Evolutionary conservation across 331 rosid genomes (phyloP).

Genomic region (Acacia concinna): DNA sequence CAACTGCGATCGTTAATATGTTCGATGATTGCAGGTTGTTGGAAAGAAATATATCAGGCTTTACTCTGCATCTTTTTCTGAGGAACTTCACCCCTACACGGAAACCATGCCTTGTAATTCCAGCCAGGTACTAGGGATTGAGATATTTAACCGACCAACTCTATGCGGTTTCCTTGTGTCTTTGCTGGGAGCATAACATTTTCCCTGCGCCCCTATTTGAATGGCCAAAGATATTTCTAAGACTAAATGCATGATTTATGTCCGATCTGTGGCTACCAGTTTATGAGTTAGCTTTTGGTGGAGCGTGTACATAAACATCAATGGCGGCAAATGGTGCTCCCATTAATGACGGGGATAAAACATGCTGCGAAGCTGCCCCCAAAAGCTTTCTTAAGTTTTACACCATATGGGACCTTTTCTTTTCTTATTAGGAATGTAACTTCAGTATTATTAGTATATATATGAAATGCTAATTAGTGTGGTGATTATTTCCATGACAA

Average conservation of each 20-base stretch:
- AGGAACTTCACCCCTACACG: constrained; percentile 76
- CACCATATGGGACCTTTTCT: not conserved
- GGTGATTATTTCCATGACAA: not conserved
- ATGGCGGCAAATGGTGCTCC: not conserved
- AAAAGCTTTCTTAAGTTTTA: no score
- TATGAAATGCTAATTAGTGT: not conserved
- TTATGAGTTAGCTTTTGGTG: constrained; percentile 76
- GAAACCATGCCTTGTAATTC: constrained; percentile 91
- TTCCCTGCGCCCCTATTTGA: constrained; percentile 29
- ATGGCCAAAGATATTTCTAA: constrained; percentile 16
- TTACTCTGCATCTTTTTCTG: constrained; percentile 69
- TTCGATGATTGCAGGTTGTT: constrained; percentile 58
- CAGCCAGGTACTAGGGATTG: constrained; percentile 71
- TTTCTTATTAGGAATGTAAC: not conserved
- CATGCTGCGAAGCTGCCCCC: not conserved
- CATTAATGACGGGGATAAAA: not conserved
- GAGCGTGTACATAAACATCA: constrained; percentile 19
- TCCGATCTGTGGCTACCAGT: constrained; percentile 58
- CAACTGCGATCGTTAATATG: not conserved
- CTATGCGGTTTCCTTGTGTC: constrained; percentile 15
- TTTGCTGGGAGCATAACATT: constrained; percentile 12
- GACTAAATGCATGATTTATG: constrained; percentile 25
- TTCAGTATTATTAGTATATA: no score
- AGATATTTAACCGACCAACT: not conserved
- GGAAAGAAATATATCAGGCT: constrained; percentile 91